phyloP scores from a whole-genome alignment of 2,329 filamentous ascomycete species.

The Fonsecaea erecta region DNA sequence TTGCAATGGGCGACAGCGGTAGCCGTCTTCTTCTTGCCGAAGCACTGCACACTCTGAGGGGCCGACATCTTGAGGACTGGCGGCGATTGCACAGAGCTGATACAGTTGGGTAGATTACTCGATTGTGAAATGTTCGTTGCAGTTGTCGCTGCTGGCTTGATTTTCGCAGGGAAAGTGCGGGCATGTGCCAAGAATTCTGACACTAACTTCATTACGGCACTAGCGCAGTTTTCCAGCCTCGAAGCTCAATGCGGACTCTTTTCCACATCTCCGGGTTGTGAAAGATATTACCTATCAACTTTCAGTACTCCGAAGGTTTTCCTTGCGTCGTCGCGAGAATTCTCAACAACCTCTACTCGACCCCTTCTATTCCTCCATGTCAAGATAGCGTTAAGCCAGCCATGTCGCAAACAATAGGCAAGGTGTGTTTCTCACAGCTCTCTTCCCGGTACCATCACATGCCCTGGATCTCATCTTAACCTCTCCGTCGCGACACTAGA shows the following conservation, averaged over 20 bases:
- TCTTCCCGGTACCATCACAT: not conserved
- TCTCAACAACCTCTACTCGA: not conserved
- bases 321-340: not conserved
- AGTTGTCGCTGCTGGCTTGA: not conserved
- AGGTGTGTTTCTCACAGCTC: slow-evolving; percentile 41
- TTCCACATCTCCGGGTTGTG: not conserved
- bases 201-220: not conserved
- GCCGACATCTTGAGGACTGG: slow-evolving; percentile 68
- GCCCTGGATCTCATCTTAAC: not conserved
- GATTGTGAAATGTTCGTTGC: not conserved
- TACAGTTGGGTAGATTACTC: slow-evolving; percentile 19
- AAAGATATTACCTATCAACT: not conserved
- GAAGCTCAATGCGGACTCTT: slow-evolving; percentile 3
- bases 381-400: slow-evolving; percentile 32
- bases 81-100: slow-evolving; percentile 30
- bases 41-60: slow-evolving; percentile 89
- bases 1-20: slow-evolving; percentile 92
- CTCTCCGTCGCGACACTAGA: slow-evolving; percentile 60
- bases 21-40: slow-evolving; percentile 96
- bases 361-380: slow-evolving; percentile 6
- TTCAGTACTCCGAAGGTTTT: not conserved
- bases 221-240: not conserved
- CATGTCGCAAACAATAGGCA: slow-evolving; percentile 54
- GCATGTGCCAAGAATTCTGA: slow-evolving; percentile 5
- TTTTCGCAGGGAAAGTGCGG: slow-evolving; percentile 19